Evolutionary conservation across 1,284 basidiomycete species (phyloP).

Genomic region (Meira nashicola): DNA sequence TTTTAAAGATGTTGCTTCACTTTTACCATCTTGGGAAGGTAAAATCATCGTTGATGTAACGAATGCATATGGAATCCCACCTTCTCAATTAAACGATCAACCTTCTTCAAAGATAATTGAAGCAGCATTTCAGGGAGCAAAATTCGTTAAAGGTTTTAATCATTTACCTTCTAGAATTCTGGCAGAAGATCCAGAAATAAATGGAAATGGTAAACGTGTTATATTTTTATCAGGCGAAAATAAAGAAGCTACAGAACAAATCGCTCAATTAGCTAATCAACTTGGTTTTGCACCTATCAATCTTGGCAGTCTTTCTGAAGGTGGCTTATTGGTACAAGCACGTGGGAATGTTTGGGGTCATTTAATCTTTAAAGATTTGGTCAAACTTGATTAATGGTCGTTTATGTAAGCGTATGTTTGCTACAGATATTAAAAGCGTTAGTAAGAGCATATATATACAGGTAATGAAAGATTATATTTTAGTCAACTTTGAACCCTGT

Average conservation of each 20-base stretch:
- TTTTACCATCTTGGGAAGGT: neutral
- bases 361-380: constrained; percentile 4
- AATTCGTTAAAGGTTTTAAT: constrained; percentile 4
- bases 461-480: too few species aligned
- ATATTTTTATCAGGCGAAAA: constrained; percentile 3
- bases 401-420: too few species aligned
- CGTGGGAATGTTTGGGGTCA: neutral
- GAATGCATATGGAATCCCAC: constrained; percentile 1
- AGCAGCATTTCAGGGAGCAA: neutral
- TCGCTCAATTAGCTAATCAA: neutral
- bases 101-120: neutral
- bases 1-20: neutral
- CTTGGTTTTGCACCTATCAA: neutral
- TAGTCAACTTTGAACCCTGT: too few species aligned
- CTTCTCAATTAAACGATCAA: neutral
- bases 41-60: constrained; percentile 3
- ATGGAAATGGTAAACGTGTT: constrained; percentile 4
- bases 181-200: neutral
- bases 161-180: neutral
- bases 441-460: too few species aligned
- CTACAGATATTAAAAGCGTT: too few species aligned
- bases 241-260: neutral
- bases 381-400: too few species aligned
- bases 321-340: constrained; percentile 3
- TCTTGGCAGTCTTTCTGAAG: constrained; percentile 5